Evolutionary conservation across 768 basidiomycete species (phyloP), one percentile per base, ranked within the genome.

Genomic region (Xerocomus potaroensis): DNA sequence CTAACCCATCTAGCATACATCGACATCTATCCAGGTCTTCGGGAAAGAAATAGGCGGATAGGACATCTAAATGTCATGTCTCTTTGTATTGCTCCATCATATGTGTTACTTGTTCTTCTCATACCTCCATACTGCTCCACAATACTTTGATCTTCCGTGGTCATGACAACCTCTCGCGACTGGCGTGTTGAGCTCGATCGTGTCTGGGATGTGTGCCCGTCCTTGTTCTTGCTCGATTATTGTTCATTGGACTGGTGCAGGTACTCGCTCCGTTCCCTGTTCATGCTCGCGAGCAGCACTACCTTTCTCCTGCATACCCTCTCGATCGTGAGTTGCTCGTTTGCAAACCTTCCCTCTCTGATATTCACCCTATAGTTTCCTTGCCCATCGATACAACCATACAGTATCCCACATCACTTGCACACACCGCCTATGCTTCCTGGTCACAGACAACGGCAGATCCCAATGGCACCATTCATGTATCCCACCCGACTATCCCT

Each of bases 261-360:
- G 78, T 87, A 10, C 76, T 92, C 11, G 90, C 88, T 0, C 90
- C 89, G 0, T 91, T 91, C 62, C 88, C 89, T 3, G 77, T 87
- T 26, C 86, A 88, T 48, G 88, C 89, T 10, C 74, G 89, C 57
- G 90, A 91, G 53, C 90, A 91, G 40, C 83, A 91, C 45, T 83
- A 79, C 57, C 63, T 91, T n/a, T 84, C 84, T 1, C 88, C 90
- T 4, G 76, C 84, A 9, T 89, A 79, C 56, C 87, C 87, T 8
- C 55, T 88, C 14, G 70, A 84, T 51, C 62, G 87, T 87, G 64
- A 69, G 69, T 61, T 26, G 24, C 16, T 40, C 27, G 4, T n/a
- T 29, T 29, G 42, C 35, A 45, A 18, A 39, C 40, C 12, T 10
- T 12, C 24, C 41, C 32, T 26, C 12, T 16, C 15, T 29, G n/a